Conservation (phyloP, 805 yeast species). For the Saccharomycopsis fodiens region DNA sequence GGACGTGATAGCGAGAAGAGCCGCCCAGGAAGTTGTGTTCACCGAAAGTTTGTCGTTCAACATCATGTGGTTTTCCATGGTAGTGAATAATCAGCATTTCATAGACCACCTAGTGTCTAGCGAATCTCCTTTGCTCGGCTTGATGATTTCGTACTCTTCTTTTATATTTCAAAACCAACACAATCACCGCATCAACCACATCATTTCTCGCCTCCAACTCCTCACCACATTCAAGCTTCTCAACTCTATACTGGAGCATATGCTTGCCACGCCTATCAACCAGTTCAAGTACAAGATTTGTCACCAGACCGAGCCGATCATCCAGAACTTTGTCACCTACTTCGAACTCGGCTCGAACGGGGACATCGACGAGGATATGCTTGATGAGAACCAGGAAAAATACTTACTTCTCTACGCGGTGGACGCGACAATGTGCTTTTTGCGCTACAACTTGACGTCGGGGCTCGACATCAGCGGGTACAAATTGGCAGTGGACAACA, state of each 20-base stretch:
- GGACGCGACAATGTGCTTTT: slow-evolving; percentile 27
- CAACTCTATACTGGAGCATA: slow-evolving; percentile 16
- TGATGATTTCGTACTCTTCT: slow-evolving; percentile 34
- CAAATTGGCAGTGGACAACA: slow-evolving; percentile 26
- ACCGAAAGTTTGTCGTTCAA: slow-evolving; percentile 18
- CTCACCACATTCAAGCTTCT: slow-evolving; percentile 27
- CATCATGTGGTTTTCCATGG: slow-evolving; percentile 12
- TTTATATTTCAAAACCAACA: slow-evolving; percentile 34
- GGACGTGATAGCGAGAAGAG: background rate
- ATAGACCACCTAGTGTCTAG: slow-evolving; percentile 4
- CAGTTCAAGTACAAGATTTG: slow-evolving; percentile 37
- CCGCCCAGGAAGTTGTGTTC: slow-evolving; percentile 2
- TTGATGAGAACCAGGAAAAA: slow-evolving; percentile 25
- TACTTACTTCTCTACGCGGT: slow-evolving; percentile 30
- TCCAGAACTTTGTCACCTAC: slow-evolving; percentile 19
- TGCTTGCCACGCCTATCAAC: slow-evolving; percentile 24
- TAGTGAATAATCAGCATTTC: slow-evolving; percentile 7
- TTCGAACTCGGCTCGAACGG: slow-evolving; percentile 1
- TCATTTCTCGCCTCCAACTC: slow-evolving; percentile 27
- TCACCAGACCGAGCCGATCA: slow-evolving; percentile 32
- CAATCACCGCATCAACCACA: slow-evolving; percentile 24
- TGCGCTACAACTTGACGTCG: slow-evolving; percentile 34
- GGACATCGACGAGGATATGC: slow-evolving; percentile 23
- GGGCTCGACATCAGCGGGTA: slow-evolving; percentile 29
- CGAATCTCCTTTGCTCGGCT: slow-evolving; percentile 22